Evolutionary conservation across 768 basidiomycete genomes (phyloP).

Genomic region (Tephrocybe rancida): DNA sequence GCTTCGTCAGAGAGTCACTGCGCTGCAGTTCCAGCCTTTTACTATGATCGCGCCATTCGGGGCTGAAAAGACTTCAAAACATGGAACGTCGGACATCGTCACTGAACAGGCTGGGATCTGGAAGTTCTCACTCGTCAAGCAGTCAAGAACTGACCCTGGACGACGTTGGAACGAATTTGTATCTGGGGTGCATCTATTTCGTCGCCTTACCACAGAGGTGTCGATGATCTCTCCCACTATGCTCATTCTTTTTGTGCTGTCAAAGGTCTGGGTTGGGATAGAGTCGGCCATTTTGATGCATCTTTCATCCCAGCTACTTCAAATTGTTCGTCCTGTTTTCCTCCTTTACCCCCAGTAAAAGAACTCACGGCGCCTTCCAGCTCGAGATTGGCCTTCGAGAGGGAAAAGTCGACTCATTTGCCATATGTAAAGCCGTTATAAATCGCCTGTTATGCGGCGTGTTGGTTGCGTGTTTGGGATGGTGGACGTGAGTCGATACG

Average conservation of each 20-base stretch:
- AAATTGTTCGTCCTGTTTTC: slow-evolving; percentile 15
- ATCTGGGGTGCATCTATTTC: slow-evolving; percentile 20
- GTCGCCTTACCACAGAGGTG: slow-evolving; percentile 24
- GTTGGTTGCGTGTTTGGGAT: slow-evolving; percentile 18
- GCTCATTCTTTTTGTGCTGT: slow-evolving; percentile 22
- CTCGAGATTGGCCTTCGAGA: slow-evolving; percentile 22
- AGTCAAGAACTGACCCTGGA: slow-evolving; percentile 1
- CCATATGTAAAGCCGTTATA: slow-evolving; percentile 19
- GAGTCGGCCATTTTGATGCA: slow-evolving; percentile 27
- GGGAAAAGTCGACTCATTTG: slow-evolving; percentile 16
- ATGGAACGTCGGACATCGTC: too few relatives aligned
- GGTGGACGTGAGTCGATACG: slow-evolving; percentile 25
- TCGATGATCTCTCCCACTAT: slow-evolving; percentile 20
- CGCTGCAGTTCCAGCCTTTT: too few relatives aligned
- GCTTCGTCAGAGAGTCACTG: too few relatives aligned
- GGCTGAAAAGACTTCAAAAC: too few relatives aligned
- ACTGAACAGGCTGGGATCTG: slow-evolving; percentile 23
- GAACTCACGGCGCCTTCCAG: too few relatives aligned
- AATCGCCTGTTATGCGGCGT: slow-evolving; percentile 17
- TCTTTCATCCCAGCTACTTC: slow-evolving; percentile 23
- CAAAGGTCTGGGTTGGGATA: slow-evolving; percentile 24
- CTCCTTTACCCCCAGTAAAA: background rate
- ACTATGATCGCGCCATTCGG: too few relatives aligned
- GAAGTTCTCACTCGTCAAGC: slow-evolving; percentile 15
- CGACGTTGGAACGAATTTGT: slow-evolving; percentile 6